These are phyloP conservation scores for Corinectria fuckeliana DNA, from an alignment of 2,329 filamentous ascomycete genomes.

Conservation along the genomic window DNA sequence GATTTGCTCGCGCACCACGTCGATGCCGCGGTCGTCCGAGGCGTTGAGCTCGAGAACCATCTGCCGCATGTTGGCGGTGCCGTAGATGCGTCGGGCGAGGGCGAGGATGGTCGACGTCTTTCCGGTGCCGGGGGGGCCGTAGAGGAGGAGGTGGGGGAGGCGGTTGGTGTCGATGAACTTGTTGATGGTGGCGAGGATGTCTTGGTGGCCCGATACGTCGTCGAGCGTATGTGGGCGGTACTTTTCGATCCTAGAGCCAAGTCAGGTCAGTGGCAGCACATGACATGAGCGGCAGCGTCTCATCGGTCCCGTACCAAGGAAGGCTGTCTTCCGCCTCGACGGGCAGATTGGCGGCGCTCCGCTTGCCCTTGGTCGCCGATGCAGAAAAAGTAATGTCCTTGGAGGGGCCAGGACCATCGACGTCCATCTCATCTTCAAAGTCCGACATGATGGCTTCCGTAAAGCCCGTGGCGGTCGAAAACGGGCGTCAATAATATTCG, in stretches of 20 bases:
- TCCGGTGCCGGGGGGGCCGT: constrained; percentile 94
- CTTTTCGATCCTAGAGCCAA: constrained; percentile 89
- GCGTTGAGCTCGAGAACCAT: constrained; percentile 99
- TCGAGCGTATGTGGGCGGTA: constrained; percentile 88
- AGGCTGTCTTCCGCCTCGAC: constrained; percentile 93
- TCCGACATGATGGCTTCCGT: constrained; percentile 58
- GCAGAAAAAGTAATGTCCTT: constrained; percentile 72
- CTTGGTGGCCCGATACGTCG: constrained; percentile 95
- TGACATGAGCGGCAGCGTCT: not conserved
- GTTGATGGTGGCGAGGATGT: constrained; percentile 97
- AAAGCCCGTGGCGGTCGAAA: not conserved
- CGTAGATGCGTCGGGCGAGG: constrained; percentile 91
- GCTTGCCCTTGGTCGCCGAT: constrained; percentile 84
- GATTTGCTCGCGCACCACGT: constrained; percentile 98
- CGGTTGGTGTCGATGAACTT: constrained; percentile 95
- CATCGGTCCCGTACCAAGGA: constrained; percentile 71
- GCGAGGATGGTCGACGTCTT: constrained; percentile 98
- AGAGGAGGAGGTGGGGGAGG: constrained; percentile 93
- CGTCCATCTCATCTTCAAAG: constrained; percentile 66
- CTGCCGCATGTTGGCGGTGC: constrained; percentile 88
- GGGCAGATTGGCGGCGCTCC: constrained; percentile 89
- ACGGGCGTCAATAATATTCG: not conserved
- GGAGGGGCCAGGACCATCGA: constrained; percentile 56
- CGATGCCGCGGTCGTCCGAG: constrained; percentile 95
- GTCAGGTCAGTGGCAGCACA: not conserved